Conservation (phyloP, 805 yeast species). For the Candida chilensis region DNA sequence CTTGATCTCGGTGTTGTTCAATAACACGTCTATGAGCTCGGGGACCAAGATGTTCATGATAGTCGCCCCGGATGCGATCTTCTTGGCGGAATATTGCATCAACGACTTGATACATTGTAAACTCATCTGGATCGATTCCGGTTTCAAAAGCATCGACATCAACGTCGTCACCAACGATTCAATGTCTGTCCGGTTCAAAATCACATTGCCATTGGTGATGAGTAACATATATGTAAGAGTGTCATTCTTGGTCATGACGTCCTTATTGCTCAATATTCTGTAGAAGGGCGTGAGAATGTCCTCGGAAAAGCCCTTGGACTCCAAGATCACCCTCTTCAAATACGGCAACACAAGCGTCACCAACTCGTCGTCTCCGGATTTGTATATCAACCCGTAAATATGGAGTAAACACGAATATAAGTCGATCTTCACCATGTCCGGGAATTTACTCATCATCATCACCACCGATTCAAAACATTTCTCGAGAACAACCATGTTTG, state of each 20-base stretch:
- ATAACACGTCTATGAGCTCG: constrained; percentile 22
- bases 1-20: constrained; percentile 11
- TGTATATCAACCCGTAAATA: constrained; percentile 49
- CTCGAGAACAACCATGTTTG: constrained; percentile 33
- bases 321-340: constrained; percentile 21
- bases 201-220: constrained; percentile 22
- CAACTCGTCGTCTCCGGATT: constrained; percentile 21
- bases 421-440: constrained; percentile 61
- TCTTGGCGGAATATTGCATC: constrained; percentile 22
- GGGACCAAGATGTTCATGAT: constrained; percentile 38
- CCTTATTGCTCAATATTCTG: constrained; percentile 10
- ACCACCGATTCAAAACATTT: constrained; percentile 42
- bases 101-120: constrained; percentile 56
- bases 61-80: constrained; percentile 16
- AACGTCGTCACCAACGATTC: constrained; percentile 12
- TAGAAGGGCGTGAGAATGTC: constrained; percentile 17
- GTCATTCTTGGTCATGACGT: constrained; percentile 9
- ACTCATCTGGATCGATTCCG: constrained; percentile 12
- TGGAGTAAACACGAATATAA: constrained; percentile 62
- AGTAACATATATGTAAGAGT: constrained; percentile 23
- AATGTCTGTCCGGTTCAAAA: constrained; percentile 14
- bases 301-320: constrained; percentile 8
- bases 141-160: constrained; percentile 13
- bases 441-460: constrained; percentile 57
- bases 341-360: constrained; percentile 33